Conservation (phyloP, 1,139 yeast genomes). For the Saccharomyces hybrid region DNA sequence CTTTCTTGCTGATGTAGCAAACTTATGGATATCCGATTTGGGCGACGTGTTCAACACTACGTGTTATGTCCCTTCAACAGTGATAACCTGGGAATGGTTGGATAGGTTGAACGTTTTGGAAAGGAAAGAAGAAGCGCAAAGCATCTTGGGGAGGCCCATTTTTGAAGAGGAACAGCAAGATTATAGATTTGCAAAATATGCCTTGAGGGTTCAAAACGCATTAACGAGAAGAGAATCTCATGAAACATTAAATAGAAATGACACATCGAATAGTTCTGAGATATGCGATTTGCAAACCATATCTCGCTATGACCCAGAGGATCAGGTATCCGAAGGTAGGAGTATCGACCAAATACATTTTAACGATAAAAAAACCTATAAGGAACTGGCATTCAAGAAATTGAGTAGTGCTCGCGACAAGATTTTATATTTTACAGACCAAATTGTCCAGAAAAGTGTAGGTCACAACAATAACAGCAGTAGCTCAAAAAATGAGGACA, state of each 20-base stretch:
- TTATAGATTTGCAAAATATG: conserved; percentile 27
- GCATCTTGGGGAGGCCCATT: conserved; percentile 70
- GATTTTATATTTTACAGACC: neutral
- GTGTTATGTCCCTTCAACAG: conserved; percentile 64
- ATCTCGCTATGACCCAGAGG: conserved; percentile 1
- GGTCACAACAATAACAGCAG: conserved; percentile 3
- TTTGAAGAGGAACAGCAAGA: conserved; percentile 48
- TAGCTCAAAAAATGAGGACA: conserved; percentile 6
- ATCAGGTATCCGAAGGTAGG: neutral
- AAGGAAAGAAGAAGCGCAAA: conserved; percentile 63
- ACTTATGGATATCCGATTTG: conserved; percentile 61
- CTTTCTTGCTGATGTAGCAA: conserved; percentile 71
- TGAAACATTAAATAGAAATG: conserved; percentile 2
- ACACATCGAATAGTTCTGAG: neutral
- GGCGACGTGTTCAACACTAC: conserved; percentile 68
- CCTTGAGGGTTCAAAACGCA: conserved; percentile 24
- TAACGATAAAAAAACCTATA: neutral
- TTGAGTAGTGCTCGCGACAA: neutral
- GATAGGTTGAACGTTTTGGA: conserved; percentile 57
- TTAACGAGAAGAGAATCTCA: conserved; percentile 7
- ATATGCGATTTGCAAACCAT: neutral
- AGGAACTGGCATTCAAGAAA: neutral
- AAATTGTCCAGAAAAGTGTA: conserved; percentile 2
- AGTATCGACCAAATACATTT: neutral
- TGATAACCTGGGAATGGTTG: conserved; percentile 85